Conservation (phyloP, 2,329 filamentous ascomycete species). For the Phyllachora maydis region DNA sequence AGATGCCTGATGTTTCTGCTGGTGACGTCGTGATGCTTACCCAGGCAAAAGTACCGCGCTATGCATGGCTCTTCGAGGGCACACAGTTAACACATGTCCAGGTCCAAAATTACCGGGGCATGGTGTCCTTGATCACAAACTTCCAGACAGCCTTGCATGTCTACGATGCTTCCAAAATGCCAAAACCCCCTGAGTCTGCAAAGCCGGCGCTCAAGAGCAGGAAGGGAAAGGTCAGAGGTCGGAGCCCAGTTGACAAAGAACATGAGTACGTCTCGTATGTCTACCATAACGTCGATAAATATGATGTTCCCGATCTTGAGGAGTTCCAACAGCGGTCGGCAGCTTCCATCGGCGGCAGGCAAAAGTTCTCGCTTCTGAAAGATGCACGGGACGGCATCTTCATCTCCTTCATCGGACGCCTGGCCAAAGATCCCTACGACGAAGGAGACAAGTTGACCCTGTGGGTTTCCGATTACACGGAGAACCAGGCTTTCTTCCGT, state of each 20-base stretch:
- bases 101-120: constrained; percentile 17
- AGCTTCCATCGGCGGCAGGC: constrained; percentile 19
- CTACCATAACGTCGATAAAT: constrained; percentile 21
- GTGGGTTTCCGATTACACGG: constrained; percentile 70
- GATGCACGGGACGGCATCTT: constrained; percentile 36
- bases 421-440: constrained; percentile 32
- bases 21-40: constrained; percentile 47
- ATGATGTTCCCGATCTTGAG: constrained; percentile 16
- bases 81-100: constrained; percentile 8
- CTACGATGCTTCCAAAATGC: constrained; percentile 18
- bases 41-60: constrained; percentile 24
- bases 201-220: constrained; percentile 9
- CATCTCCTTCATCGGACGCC: constrained; percentile 50
- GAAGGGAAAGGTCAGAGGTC: constrained; percentile 2
- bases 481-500: constrained; percentile 41
- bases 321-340: constrained; percentile 19
- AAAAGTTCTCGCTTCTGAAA: constrained; percentile 45
- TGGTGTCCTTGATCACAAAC: constrained; percentile 22
- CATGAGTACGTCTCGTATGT: constrained; percentile 24
- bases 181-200: constrained; percentile 16
- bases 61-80: neutral
- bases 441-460: constrained; percentile 29
- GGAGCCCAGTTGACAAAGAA: constrained; percentile 11
- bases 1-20: constrained; percentile 24
- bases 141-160: constrained; percentile 20